Conservation (phyloP, 139 green algal genomes). For the Marvania coccoides region DNA sequence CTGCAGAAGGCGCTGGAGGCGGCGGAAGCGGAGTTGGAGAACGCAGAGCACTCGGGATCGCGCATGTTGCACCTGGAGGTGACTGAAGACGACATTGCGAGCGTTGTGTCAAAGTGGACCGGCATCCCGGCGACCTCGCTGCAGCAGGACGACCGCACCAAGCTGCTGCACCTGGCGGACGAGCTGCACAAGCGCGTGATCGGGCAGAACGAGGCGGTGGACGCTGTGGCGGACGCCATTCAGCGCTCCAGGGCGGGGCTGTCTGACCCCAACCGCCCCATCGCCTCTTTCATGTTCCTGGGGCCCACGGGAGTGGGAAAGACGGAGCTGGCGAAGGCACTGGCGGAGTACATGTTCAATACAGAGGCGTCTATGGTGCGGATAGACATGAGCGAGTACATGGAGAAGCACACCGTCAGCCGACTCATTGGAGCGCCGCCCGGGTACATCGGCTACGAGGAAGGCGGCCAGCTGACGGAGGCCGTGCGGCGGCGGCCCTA, state of each 20-base stretch:
- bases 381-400: conserved; percentile 98
- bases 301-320: conserved; percentile 97
- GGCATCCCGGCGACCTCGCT: conserved; percentile 85
- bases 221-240: conserved; percentile 82
- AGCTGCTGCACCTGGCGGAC: conserved; percentile 86
- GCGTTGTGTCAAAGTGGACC: conserved; percentile 92
- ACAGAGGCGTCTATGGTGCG: conserved; percentile 63
- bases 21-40: conserved; percentile 52
- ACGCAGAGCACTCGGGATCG: conserved; percentile 7
- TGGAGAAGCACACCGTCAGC: conserved; percentile 84
- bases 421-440: conserved; percentile 87
- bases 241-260: conserved; percentile 88
- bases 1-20: conserved; percentile 80
- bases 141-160: conserved; percentile 73
- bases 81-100: conserved; percentile 87
- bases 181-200: conserved; percentile 88
- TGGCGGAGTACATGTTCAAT: conserved; percentile 67
- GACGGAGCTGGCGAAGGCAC: conserved; percentile 94
- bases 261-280: conserved; percentile 86
- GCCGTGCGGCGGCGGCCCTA: conserved; percentile 48
- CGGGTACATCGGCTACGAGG: conserved; percentile 94
- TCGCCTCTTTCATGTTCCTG: conserved; percentile 98
- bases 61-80: conserved; percentile 94
- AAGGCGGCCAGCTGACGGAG: conserved; percentile 96
- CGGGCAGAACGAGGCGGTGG: conserved; percentile 84